phyloP scores from a whole-genome alignment of 75 land plant species.

The Cunninghamia lanceolata region DNA sequence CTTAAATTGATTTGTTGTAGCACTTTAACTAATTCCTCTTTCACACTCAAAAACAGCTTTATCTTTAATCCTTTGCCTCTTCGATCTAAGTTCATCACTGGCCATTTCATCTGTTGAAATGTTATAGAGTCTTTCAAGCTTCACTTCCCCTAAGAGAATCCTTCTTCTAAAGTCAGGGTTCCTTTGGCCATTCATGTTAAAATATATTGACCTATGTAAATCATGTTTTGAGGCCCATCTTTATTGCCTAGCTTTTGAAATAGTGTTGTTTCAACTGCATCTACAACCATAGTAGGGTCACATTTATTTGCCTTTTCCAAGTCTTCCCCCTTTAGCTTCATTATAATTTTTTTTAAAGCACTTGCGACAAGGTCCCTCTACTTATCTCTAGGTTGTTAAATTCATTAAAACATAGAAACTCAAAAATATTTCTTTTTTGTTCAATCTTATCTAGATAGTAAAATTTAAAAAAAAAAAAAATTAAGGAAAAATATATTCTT shows the following conservation, averaged over 20 bases:
- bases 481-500: no score
- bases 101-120: no score
- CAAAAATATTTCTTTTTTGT: no score
- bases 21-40: no score
- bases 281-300: constrained; percentile 33
- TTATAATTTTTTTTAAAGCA: constrained; percentile 25
- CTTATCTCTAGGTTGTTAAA: constrained; percentile 17
- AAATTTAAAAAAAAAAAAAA: no score
- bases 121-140: no score
- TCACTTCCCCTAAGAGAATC: no score
- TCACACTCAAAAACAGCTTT: constrained; percentile 47
- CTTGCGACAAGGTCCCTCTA: constrained; percentile 27
- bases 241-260: constrained; percentile 20
- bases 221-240: constrained; percentile 26
- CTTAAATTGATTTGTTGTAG: no score
- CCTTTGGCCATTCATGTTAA: constrained; percentile 30
- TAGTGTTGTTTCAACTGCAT: constrained; percentile 28
- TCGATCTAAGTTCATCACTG: constrained; percentile 29
- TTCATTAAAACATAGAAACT: no score
- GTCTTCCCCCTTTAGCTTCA: constrained; percentile 24
- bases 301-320: constrained; percentile 16
- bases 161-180: no score
- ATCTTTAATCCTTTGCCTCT: constrained; percentile 35
- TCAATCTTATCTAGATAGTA: no score
- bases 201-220: constrained; percentile 39